Evolutionary conservation across 495 filamentous ascomycete species (phyloP), one percentile per base, ranked within the genome.

Genomic region (Neurospora sp.): DNA sequence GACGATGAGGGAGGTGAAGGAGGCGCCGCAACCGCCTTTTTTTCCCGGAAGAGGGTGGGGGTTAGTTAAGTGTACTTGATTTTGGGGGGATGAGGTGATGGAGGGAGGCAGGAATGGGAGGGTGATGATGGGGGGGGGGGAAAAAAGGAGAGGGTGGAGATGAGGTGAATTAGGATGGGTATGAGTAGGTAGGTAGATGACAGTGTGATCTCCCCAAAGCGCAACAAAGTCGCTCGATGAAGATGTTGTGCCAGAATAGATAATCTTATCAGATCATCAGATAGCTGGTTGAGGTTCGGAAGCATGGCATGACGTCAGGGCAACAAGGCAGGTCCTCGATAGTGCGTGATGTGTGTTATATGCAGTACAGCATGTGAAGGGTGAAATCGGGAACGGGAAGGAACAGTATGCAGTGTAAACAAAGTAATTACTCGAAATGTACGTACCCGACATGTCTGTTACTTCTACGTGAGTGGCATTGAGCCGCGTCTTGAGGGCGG

Each of bases 1-100:
- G 12, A 99, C 94, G 69, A 99, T 94, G 39, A 94, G 89, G 3
- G 94, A 92, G 73, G 95, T 92, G 85, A 94, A 98, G 77, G 96
- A 93, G 83, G 97, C 94, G 70, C 96, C 96, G 81, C 96, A 98
- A 77, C 96, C 96, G 76, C 93, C 94, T 96, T 76, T 14, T 23
- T 16, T 69, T 4, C 31, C 31, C 31, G 31, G 31, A 35, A 4
- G 31, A 4, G 31, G 31, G 31, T 35, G 31, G 77, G 73, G 46
- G 27, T 74, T 31, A 78, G 73, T 73, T 71, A n/a, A 39, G 27
- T 27, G 27, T 27, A 27, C 27, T 27, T 27, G 27, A 27, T 27
- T 27, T 27, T 27, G 27, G 27, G 27, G 27, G 27, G 27, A 27
- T 2, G 27, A 27, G 27, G 27, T 27, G 27, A 27, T 27, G 27